Percentiles rank a stretch among this genome's conserved stretches.
Evolutionary conservation across 139 green algal genomes (phyloP).

Genomic region (Raphidocelis subcapitata): DNA sequence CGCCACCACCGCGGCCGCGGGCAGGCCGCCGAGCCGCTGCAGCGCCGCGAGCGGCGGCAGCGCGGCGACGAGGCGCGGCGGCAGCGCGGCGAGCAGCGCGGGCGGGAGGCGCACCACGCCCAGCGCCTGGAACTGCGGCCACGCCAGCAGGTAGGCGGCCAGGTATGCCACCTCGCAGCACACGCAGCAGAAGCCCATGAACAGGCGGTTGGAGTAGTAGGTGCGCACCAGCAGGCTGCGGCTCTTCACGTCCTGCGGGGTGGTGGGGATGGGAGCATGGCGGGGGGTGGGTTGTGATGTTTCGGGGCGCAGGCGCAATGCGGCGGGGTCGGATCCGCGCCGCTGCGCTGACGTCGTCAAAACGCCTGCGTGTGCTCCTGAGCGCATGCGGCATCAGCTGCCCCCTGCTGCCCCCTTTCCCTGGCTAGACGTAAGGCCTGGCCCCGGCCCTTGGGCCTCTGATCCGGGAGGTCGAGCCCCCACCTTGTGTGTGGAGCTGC

Average conservation of each 20-base stretch:
- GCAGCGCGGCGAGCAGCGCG: conserved; percentile 1
- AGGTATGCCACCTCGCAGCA: conserved; percentile 82
- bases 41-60: neutral
- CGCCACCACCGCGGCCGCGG: conserved; percentile 38
- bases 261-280: neutral
- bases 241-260: conserved; percentile 64
- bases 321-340: too few relatives aligned
- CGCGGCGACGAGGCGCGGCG: neutral
- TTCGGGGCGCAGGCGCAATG: neutral
- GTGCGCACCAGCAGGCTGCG: conserved; percentile 74
- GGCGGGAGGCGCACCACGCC: conserved; percentile 31
- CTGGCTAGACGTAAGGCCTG: too few relatives aligned
- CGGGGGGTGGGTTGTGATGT: neutral
- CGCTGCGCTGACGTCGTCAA: too few relatives aligned
- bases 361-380: too few relatives aligned
- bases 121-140: conserved; percentile 36
- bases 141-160: conserved; percentile 31
- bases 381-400: too few relatives aligned
- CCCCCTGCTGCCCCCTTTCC: too few relatives aligned
- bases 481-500: conserved; percentile 81
- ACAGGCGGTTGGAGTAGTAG: conserved; percentile 91
- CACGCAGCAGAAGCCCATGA: conserved; percentile 97
- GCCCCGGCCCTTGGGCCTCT: too few relatives aligned
- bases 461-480: too few relatives aligned
- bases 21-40: conserved; percentile 19